Base-by-base conservation (phyloP, 768 basidiomycete genomes). In the Solioccasus polychromus region DNA sequence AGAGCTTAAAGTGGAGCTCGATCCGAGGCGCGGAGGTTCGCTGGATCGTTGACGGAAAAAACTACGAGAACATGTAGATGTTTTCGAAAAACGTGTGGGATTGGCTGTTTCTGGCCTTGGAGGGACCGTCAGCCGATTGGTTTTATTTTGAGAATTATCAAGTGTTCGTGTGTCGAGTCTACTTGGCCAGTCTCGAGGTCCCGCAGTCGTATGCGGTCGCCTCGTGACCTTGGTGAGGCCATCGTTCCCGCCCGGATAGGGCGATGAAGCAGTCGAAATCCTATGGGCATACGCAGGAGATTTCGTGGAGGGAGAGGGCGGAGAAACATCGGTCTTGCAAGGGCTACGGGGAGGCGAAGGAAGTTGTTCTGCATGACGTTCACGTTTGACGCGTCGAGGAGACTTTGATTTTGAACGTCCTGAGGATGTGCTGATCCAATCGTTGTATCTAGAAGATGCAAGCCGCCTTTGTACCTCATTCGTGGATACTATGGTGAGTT, bases 121-220 rank as follows among this genome's bases (percentile, higher is more conserved):
- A 37, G 52, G 53, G 18, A 45, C 54, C 18, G 40, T 29, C n/a
- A 50, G 35, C 44, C 50, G 59, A 19, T 37, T 48, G 39, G 35
- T 48, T 44, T 55, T 44, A 39, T 40, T 38, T 47, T 57, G 53
- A 31, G 41, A 30, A 39, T 36, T 37, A 38, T 51, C 53, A 39
- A 44, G 47, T 30, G 42, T 23, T 32, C 36, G 49, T 29, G 47
- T 41, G 42, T 55, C 63, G 39, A 57, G 50, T 39, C 53, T 66
- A 40, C 63, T 61, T 24, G 72, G 61, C 59, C 71, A 74, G 58
- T 86, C 85, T 47, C 82, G 70, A 22, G 79, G 81, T 11, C 85
- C 85, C n/a, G 83, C 83, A 47, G 82, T 83, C 19, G 85, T 88
- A 58, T 88, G 85, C 26, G 85, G 85, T 36, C 85, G 68, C 47